Base-by-base conservation (phyloP, 768 basidiomycete genomes). In the Auriscalpium orientale region DNA sequence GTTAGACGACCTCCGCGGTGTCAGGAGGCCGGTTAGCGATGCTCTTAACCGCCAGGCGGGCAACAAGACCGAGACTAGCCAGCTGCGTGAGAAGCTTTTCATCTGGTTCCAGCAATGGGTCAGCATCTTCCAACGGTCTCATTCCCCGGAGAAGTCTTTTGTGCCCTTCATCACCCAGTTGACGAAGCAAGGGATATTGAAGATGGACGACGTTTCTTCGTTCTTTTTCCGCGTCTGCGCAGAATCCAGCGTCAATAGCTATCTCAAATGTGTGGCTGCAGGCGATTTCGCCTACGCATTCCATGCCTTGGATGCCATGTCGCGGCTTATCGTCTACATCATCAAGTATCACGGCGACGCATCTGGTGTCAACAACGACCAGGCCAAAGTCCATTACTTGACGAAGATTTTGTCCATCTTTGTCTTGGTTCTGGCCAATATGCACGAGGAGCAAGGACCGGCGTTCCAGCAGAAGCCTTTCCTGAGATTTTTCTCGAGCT, bases 341-440 rank as follows among this genome's bases (percentile, higher is more conserved):
- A 94, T 98, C 82, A 98, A 98, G 76, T 98, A 98, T 69, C 95
- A 98, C 63, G 97, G 95, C 11, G 97, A 99, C 72, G 91, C 94
- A 28, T 84, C 88, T 12, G 93, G 91, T 10, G 79, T 91, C 56
- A 91, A 94, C 71, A 92, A 91, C 64, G 94, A 95, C 63, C 88
- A 92, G 64, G 92, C 94, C 16, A 97, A 97, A 70, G 91, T 95
- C 12, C 91, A 95, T 69, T 98, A 98, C 72, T 76, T 97, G 64
- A 93, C 91, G 52, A 98, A 98, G 74, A 98, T 98, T 57, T 73
- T 99, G 56, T 95, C 95, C 12, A 98, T 98, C 71, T 89, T 97
- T 68, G 92, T 98, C 33, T 83, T 98, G 57, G 94, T 98, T 10
- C 75, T 99, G 55, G 93, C 97, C 58, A 92, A 93, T 64, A 79